Evolutionary conservation across 1,284 basidiomycete species (phyloP).

Genomic region (Afroboletus lepidellus): DNA sequence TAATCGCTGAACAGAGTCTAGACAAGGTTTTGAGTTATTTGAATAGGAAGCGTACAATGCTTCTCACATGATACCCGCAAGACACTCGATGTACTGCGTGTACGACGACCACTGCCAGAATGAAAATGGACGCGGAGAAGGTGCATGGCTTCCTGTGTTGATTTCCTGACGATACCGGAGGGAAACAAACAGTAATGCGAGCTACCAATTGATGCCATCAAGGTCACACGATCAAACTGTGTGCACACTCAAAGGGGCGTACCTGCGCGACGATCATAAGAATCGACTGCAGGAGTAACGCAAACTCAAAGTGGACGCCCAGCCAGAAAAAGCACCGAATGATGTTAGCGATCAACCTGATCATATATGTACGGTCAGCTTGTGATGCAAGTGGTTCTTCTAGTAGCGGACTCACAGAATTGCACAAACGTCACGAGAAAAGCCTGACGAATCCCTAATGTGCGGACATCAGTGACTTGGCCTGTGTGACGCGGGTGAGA

Average conservation of each 20-base stretch:
- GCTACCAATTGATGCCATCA: conserved; percentile 39
- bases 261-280: conserved; percentile 83
- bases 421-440: conserved; percentile 80
- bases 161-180: conserved; percentile 61
- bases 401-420: conserved; percentile 57
- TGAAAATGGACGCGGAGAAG: conserved; percentile 65
- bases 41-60: conserved; percentile 7
- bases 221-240: conserved; percentile 20
- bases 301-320: conserved; percentile 74
- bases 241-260: conserved; percentile 22
- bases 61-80: conserved; percentile 71
- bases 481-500: conserved; percentile 6
- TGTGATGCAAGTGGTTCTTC: conserved; percentile 1
- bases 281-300: conserved; percentile 74
- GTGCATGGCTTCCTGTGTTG: conserved; percentile 57
- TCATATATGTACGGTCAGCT: conserved; percentile 10
- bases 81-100: conserved; percentile 76
- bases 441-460: conserved; percentile 76
- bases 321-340: conserved; percentile 88
- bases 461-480: conserved; percentile 19
- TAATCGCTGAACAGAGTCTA: conserved; percentile 68
- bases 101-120: conserved; percentile 89
- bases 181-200: conserved; percentile 76
- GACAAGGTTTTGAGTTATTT: conserved; percentile 17
- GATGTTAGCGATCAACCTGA: conserved; percentile 76